phyloP scores from a whole-genome alignment of 345 rosid species.

The Murraya koenigii region DNA sequence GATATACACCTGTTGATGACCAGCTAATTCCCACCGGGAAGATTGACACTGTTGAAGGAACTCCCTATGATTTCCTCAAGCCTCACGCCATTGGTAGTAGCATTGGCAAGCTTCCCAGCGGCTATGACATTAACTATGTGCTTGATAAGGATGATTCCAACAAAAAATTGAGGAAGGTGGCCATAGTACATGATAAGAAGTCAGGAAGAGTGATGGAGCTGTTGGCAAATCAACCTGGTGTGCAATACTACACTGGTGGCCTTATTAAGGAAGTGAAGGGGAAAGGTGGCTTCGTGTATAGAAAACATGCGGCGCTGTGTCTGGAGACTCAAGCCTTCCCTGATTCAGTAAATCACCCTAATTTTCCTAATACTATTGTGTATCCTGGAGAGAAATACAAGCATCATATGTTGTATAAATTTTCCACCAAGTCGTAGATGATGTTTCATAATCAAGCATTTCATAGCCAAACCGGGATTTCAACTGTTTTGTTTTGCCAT shows the following conservation, averaged over 20 bases:
- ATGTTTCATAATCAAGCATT: neutral
- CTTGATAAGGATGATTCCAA: constrained; percentile 31
- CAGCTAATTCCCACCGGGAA: constrained; percentile 73
- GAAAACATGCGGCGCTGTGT: constrained; percentile 59
- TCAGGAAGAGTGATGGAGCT: constrained; percentile 76
- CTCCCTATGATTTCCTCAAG: constrained; percentile 74
- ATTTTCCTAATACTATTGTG: constrained; percentile 70
- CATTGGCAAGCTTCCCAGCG: constrained; percentile 46
- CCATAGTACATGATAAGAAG: constrained; percentile 51
- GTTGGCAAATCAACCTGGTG: constrained; percentile 58
- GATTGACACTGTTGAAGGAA: constrained; percentile 55
- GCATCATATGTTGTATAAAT: constrained; percentile 65
- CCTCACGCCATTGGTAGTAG: constrained; percentile 43
- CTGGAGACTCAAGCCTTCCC: constrained; percentile 90
- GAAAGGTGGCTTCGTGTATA: constrained; percentile 59
- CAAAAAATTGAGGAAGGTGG: constrained; percentile 42
- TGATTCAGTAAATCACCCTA: constrained; percentile 60
- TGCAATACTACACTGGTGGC: constrained; percentile 78
- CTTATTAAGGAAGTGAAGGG: constrained; percentile 48
- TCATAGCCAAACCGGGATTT: neutral
- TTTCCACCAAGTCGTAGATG: constrained; percentile 24
- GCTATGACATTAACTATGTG: constrained; percentile 80
- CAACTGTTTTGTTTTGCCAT: neutral
- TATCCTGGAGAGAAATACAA: constrained; percentile 50
- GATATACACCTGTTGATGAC: constrained; percentile 55